Evolutionary conservation across 768 basidiomycete genomes (phyloP).

Genomic region (Fomitopsis serialis): DNA sequence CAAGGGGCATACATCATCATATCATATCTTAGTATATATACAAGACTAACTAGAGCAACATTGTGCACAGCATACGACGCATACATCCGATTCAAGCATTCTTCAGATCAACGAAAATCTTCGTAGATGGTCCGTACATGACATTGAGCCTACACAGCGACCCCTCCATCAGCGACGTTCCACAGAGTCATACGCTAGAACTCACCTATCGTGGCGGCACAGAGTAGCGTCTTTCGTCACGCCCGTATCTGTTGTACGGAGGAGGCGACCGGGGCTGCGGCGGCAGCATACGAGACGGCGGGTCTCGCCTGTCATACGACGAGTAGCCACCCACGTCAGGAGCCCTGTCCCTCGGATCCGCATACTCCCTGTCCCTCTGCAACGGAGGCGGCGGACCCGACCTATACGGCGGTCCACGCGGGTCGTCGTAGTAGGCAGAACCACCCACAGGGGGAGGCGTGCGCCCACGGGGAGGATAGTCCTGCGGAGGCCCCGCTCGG

Average conservation of each 20-base stretch:
- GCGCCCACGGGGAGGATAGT: slow-evolving; percentile 14
- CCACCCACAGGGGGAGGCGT: slow-evolving; percentile 10
- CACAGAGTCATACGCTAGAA: neutral
- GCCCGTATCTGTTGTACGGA: slow-evolving; percentile 13
- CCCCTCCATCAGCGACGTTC: neutral
- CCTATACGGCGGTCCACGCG: slow-evolving; percentile 7
- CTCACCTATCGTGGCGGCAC: slow-evolving; percentile 2
- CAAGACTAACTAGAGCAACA: too few relatives aligned
- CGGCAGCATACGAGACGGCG: slow-evolving; percentile 11
- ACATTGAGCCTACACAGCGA: too few relatives aligned
- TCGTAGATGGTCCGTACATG: too few relatives aligned
- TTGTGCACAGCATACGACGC: too few relatives aligned
- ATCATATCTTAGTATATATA: too few relatives aligned
- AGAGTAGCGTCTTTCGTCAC: slow-evolving; percentile 20
- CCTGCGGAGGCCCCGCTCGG: neutral
- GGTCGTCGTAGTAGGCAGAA: slow-evolving; percentile 16
- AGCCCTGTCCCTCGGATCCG: slow-evolving; percentile 7
- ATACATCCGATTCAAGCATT: too few relatives aligned
- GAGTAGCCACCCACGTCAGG: slow-evolving; percentile 9
- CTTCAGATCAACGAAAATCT: too few relatives aligned
- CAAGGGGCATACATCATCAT: too few relatives aligned
- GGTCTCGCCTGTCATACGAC: slow-evolving; percentile 13
- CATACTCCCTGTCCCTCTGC: slow-evolving; percentile 13
- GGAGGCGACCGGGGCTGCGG: slow-evolving; percentile 17
- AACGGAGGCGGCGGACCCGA: slow-evolving; percentile 6